These are phyloP conservation scores for Boletus rubescentipes DNA, from an alignment of 768 basidiomycete species.

Conservation along the genomic window DNA sequence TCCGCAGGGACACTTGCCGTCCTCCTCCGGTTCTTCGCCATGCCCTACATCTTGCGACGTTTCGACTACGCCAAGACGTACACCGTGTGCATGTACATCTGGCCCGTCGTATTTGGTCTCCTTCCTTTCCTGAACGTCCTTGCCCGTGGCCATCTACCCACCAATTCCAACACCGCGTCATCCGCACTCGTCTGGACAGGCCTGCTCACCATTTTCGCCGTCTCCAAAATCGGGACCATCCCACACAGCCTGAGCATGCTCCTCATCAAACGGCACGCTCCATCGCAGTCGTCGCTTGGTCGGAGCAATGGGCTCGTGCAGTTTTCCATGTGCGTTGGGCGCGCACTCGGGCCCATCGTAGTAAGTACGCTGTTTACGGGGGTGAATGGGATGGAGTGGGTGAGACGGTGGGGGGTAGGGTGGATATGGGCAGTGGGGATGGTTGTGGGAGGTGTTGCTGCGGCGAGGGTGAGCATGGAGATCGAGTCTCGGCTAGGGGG, in stretches of 20 bases:
- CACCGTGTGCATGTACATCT: constrained; percentile 49
- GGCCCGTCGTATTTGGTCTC: constrained; percentile 50
- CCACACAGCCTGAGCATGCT: constrained; percentile 54
- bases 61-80: constrained; percentile 50
- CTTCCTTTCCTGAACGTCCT: constrained; percentile 53
- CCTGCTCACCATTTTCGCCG: constrained; percentile 40
- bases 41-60: constrained; percentile 51
- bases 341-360: constrained; percentile 54
- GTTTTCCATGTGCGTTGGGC: constrained; percentile 52
- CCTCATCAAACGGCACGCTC: constrained; percentile 41
- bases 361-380: constrained; percentile 36
- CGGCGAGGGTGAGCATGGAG: constrained; percentile 9
- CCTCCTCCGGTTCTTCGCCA: constrained; percentile 47
- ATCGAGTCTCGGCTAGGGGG: neutral
- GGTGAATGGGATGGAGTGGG: constrained; percentile 15
- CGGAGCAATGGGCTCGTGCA: constrained; percentile 56
- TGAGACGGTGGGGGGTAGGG: neutral
- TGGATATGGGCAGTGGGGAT: constrained; percentile 21
- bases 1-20: constrained; percentile 51
- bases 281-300: neutral
- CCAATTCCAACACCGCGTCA: constrained; percentile 3
- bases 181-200: constrained; percentile 45
- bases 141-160: constrained; percentile 31
- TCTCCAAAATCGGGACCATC: constrained; percentile 29
- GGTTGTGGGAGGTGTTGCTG: constrained; percentile 6